Conservation (phyloP, 306 rosid species). For the Cucumis melo region DNA sequence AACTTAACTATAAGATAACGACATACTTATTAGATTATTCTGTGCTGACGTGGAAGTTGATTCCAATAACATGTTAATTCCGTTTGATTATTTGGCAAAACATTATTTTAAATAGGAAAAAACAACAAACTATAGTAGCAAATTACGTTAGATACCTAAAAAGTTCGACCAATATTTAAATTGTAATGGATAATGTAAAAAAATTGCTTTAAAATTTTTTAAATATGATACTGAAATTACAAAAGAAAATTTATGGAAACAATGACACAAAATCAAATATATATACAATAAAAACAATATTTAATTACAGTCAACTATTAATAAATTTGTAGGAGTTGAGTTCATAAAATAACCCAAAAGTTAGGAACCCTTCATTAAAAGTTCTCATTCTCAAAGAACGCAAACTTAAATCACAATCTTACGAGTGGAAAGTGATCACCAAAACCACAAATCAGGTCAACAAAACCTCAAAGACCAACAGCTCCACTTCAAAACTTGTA, state of each 20-base stretch:
- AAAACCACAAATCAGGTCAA: slow-evolving; percentile 27
- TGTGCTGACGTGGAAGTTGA: too few relatives aligned
- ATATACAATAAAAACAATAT: neutral
- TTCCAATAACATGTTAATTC: too few relatives aligned
- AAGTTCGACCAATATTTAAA: neutral
- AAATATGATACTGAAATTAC: neutral
- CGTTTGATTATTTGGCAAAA: too few relatives aligned
- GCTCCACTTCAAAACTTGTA: slow-evolving; percentile 15
- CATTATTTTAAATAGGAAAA: too few relatives aligned
- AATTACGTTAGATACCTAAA: neutral
- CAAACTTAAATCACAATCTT: neutral
- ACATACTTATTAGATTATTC: too few relatives aligned
- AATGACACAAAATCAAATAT: neutral
- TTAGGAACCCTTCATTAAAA: neutral
- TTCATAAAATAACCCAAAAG: neutral
- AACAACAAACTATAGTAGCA: too few relatives aligned
- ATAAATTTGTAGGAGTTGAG: neutral
- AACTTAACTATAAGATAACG: too few relatives aligned
- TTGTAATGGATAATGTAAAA: neutral
- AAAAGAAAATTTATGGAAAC: neutral
- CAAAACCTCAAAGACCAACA: slow-evolving; percentile 42
- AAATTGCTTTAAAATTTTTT: neutral
- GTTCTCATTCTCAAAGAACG: neutral
- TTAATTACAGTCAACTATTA: neutral
- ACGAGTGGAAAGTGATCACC: slow-evolving; percentile 24